Conservation (phyloP, 192 early-diverging fungal genomes). For the Backusella mclennaniae region DNA sequence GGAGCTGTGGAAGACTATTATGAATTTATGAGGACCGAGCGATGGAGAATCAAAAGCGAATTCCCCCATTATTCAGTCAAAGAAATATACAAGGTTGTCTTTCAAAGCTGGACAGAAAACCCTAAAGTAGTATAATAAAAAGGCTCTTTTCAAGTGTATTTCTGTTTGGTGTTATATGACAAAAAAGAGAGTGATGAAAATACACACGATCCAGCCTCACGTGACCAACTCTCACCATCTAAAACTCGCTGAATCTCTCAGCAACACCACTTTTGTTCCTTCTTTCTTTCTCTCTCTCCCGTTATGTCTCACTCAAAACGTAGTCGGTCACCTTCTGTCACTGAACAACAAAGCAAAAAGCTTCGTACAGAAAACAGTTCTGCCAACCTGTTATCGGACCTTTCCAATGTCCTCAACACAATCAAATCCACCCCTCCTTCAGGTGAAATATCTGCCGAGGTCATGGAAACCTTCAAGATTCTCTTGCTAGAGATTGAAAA, state of each 20-base stretch:
- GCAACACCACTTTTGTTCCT: neutral
- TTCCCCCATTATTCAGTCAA: too few species aligned
- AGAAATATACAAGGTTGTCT: too few species aligned
- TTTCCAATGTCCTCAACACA: conserved; percentile 23
- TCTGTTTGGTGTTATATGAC: too few species aligned
- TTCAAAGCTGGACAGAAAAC: too few species aligned
- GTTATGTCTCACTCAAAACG: conserved; percentile 14
- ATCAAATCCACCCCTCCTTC: conserved; percentile 30
- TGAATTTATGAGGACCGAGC: too few species aligned
- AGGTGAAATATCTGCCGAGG: conserved; percentile 33
- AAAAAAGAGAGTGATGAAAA: too few species aligned
- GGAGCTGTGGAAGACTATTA: too few species aligned
- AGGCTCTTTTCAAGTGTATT: too few species aligned
- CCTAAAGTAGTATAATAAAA: too few species aligned
- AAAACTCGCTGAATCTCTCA: neutral
- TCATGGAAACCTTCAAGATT: conserved; percentile 28
- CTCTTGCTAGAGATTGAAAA: conserved; percentile 36
- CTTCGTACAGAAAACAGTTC: neutral
- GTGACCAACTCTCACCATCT: too few species aligned
- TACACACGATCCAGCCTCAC: too few species aligned
- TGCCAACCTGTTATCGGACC: conserved; percentile 17
- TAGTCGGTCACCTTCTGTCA: conserved; percentile 13
- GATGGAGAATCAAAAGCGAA: too few species aligned
- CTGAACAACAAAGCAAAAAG: neutral
- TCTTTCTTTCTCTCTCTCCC: neutral